phyloP scores from a whole-genome alignment of 2,329 filamentous ascomycete genomes.

The Ramichloridium luteum region DNA sequence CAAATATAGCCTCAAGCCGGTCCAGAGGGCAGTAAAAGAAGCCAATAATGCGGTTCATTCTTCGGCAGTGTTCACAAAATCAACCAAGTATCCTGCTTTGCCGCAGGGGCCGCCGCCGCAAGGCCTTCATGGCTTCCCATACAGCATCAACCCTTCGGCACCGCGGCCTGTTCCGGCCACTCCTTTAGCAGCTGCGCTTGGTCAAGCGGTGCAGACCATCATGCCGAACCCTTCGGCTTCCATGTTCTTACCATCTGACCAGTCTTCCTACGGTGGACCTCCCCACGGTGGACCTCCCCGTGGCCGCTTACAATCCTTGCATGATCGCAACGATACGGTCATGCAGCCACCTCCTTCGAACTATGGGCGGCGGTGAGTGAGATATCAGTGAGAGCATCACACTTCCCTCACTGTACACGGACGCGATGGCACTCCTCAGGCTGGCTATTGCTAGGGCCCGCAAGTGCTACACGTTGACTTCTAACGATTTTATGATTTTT shows the following conservation, averaged over 20 bases:
- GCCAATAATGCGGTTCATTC: conserved; percentile 59
- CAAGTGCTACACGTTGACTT: no score
- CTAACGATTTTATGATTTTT: no score
- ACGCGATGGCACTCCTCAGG: no score
- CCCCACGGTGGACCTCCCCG: no score
- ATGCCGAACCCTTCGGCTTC: conserved; percentile 32
- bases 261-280: not conserved
- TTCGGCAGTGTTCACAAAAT: no score
- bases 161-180: conserved; percentile 56
- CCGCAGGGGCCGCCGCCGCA: not conserved
- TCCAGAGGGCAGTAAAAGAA: conserved; percentile 74
- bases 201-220: conserved; percentile 80
- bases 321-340: conserved; percentile 10
- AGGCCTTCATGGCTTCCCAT: conserved; percentile 10
- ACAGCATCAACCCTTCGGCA: conserved; percentile 14
- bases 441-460: no score
- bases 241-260: not conserved
- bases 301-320: conserved; percentile 3
- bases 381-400: no score
- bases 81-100: not conserved
- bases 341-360: conserved; percentile 11
- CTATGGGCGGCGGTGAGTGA: no score
- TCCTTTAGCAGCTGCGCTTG: conserved; percentile 76
- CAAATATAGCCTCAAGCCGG: conserved; percentile 59
- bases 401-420: no score